Base-by-base conservation (phyloP, 2,329 filamentous ascomycete species). In the Rhinocladiella mackenziei region DNA sequence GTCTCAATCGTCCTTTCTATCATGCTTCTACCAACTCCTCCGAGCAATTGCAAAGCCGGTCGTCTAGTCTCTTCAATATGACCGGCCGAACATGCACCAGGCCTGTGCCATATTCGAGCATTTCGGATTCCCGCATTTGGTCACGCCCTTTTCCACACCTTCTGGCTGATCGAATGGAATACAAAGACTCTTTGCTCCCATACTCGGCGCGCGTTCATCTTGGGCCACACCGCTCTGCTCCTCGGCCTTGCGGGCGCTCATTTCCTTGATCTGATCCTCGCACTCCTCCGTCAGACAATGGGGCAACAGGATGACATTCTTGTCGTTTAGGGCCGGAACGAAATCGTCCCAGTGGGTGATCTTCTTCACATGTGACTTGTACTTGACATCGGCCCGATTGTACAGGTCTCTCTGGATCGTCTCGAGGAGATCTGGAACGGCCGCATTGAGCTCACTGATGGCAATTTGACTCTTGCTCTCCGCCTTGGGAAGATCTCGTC, bases 251-350 rank as follows among this genome's bases (percentile, higher is more conserved):
- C 84, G 83, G 31, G 85, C 87, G 52, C 87, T 94, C 63, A 89
- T 75, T 44, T 94, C 88, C 78, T 97, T 97, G 72, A 97, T 88
- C 65, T 87, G 80, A 59, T 96, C 91, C 69, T 96, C 91, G 62
- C 91, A 97, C 64, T 86, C 81, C 48, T 80, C 79, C 9, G 79
- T 84, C 51, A 89, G 73, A 64, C 94, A 98, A 74, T 88, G 86
- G 40, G 91, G 91, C 55, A 97, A 94, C 48, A 97, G 73, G 31
- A 94, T 83, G 31, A 97, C 82, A 62, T 97, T 95, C 78, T 94
- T 94, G 63, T 78, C 74, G 66, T 98, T 92, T 29, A 98, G 79
- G 1, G 87, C 81, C 5, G 92, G 91, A 33, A 92, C 80, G 43
- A 98, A 94, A 40, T 95, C 84, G 28, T 87, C 83, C 92, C 92